Percentiles rank a stretch among this genome's conserved stretches.
Conservation (phyloP, 208 protist genomes). For the Leishmania lainsoni region DNA sequence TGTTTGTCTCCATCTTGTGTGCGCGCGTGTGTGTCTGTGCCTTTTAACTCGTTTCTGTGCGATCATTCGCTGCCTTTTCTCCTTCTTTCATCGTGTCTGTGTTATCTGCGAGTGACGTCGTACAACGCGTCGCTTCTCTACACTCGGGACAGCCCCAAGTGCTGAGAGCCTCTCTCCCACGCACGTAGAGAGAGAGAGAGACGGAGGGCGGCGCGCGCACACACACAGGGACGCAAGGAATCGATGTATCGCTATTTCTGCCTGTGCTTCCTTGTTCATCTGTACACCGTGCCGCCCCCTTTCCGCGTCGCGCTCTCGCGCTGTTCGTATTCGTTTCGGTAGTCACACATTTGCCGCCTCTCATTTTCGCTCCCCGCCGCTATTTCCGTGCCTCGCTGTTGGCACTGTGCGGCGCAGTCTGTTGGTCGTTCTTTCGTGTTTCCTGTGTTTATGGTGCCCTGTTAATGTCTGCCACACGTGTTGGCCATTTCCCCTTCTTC, state of each 20-base stretch:
- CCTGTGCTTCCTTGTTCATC: no score
- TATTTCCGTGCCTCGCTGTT: no score
- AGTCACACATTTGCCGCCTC: not conserved
- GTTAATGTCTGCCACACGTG: not conserved
- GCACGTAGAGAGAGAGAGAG: not conserved
- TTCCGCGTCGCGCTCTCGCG: not conserved
- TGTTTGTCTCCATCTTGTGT: not conserved
- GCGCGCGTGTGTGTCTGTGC: not conserved
- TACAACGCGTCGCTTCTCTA: not conserved
- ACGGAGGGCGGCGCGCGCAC: not conserved
- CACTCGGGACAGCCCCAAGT: not conserved
- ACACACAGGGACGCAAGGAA: no score
- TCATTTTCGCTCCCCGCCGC: not conserved
- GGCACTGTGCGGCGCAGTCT: not conserved
- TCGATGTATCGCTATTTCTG: no score
- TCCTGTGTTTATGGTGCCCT: not conserved
- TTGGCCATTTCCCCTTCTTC: not conserved
- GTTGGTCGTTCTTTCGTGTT: not conserved
- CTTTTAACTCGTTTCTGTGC: not conserved
- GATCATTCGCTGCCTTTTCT: not conserved
- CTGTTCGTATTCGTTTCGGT: not conserved
- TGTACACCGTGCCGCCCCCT: no score
- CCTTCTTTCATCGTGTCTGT: not conserved
- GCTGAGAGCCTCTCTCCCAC: not conserved
- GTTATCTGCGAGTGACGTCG: not conserved